Evolutionary conservation across 192 early-diverging fungal genomes (phyloP).

Genomic region (Backusella morwellensis): DNA sequence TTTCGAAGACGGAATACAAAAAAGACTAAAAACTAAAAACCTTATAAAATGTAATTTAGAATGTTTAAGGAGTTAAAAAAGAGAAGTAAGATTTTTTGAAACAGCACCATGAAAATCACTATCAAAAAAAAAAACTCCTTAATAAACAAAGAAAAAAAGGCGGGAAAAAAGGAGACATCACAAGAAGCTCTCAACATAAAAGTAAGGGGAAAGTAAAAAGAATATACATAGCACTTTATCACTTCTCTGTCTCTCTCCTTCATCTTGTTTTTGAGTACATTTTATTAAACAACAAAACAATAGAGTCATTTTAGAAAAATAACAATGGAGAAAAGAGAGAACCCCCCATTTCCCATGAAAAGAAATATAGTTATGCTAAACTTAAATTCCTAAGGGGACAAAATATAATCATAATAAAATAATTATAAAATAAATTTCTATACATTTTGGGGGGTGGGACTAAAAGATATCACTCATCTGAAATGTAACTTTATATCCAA

Average conservation of each 20-base stretch:
- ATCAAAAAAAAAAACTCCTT: not conserved
- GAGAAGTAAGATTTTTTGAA: not conserved
- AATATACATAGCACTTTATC: not conserved
- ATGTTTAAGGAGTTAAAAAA: not conserved
- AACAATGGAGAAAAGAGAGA: not conserved
- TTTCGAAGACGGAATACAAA: not conserved
- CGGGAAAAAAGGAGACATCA: conserved; percentile 1
- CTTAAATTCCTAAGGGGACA: not conserved
- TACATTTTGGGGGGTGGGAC: not conserved
- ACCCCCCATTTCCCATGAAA: not conserved
- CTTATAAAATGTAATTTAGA: not conserved
- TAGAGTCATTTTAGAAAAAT: not conserved
- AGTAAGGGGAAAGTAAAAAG: not conserved
- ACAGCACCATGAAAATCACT: not conserved
- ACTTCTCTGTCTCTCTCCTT: not conserved
- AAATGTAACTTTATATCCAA: not conserved
- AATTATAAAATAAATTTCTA: not conserved
- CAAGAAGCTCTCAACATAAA: not conserved
- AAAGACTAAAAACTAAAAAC: not conserved
- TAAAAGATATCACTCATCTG: not conserved
- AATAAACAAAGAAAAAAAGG: not conserved
- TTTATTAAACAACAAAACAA: not conserved
- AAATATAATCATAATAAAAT: too few species aligned
- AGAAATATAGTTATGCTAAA: not conserved
- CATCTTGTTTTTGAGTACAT: not conserved